phyloP scores from a whole-genome alignment of 257 asterid genomes.

The Agastache rugosa region DNA sequence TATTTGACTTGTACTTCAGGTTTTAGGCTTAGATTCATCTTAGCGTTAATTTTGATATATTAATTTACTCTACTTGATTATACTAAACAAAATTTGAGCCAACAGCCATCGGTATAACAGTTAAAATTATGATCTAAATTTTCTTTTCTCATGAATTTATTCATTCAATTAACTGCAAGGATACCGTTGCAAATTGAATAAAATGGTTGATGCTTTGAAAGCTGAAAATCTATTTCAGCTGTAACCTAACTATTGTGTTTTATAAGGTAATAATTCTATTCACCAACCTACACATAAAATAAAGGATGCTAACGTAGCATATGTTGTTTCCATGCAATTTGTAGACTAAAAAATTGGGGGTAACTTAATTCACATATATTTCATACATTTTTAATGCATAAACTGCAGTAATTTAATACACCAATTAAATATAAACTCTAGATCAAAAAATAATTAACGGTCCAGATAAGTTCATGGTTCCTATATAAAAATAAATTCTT shows the following conservation, averaged over 20 bases:
- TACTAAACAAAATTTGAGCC: not conserved
- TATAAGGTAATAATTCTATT: not conserved
- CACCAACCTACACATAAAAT: conserved; percentile 2
- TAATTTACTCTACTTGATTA: not conserved
- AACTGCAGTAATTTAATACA: no score
- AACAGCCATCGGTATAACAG: not conserved
- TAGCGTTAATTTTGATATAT: no score
- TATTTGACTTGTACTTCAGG: not conserved
- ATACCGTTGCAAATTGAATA: conserved; percentile 26
- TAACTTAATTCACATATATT: no score
- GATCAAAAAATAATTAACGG: no score
- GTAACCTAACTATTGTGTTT: not conserved
- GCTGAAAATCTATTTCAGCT: not conserved
- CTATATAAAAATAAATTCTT: no score
- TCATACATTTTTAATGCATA: no score
- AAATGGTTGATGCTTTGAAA: conserved; percentile 23
- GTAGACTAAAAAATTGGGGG: not conserved
- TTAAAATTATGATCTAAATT: no score
- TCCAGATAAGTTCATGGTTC: no score
- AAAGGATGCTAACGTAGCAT: not conserved
- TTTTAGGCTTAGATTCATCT: no score
- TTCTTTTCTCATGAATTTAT: not conserved
- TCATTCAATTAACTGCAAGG: conserved; percentile 17
- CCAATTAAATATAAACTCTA: no score
- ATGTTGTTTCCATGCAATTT: not conserved